Evolutionary conservation across 164 flowering plant genomes (phyloP).

Genomic region (Sextonia rubra): DNA sequence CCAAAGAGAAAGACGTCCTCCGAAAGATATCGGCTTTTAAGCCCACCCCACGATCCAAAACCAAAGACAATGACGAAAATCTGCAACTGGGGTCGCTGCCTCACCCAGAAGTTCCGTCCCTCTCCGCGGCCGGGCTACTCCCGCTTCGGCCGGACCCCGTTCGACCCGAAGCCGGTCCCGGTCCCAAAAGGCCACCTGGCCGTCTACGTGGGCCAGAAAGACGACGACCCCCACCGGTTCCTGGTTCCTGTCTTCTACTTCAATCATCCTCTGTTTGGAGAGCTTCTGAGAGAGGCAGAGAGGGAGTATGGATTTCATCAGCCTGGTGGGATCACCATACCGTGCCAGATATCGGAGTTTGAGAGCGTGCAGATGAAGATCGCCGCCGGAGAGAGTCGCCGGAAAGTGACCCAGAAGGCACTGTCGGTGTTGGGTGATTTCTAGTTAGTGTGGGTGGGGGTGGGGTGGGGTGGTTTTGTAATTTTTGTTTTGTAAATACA

Average conservation of each 20-base stretch:
- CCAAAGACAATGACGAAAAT: slow-evolving; percentile 27
- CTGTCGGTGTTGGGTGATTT: not conserved
- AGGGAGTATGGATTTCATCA: slow-evolving; percentile 63
- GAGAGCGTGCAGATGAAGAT: slow-evolving; percentile 59
- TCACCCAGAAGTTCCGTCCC: slow-evolving; percentile 25
- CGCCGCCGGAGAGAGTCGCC: slow-evolving; percentile 35
- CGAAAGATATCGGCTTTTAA: slow-evolving; percentile 15
- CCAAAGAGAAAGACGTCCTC: slow-evolving; percentile 5
- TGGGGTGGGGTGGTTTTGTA: too few relatives aligned
- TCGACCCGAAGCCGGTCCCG: slow-evolving; percentile 12
- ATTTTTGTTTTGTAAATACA: not conserved
- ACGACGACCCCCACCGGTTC: slow-evolving; percentile 49
- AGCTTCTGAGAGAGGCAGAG: slow-evolving; percentile 65
- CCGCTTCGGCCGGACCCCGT: slow-evolving; percentile 29
- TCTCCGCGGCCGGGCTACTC: slow-evolving; percentile 20
- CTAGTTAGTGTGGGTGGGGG: not conserved
- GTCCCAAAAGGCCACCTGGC: slow-evolving; percentile 82
- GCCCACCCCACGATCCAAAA: not conserved
- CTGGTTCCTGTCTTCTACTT: slow-evolving; percentile 78
- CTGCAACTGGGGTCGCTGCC: slow-evolving; percentile 37
- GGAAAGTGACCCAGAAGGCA: slow-evolving; percentile 17
- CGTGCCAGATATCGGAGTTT: slow-evolving; percentile 68
- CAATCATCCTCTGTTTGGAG: slow-evolving; percentile 76
- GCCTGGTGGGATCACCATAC: slow-evolving; percentile 71
- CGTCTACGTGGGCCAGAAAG: slow-evolving; percentile 74